Base-by-base conservation (phyloP, 495 filamentous ascomycete species). In the Extremus antarcticus region DNA sequence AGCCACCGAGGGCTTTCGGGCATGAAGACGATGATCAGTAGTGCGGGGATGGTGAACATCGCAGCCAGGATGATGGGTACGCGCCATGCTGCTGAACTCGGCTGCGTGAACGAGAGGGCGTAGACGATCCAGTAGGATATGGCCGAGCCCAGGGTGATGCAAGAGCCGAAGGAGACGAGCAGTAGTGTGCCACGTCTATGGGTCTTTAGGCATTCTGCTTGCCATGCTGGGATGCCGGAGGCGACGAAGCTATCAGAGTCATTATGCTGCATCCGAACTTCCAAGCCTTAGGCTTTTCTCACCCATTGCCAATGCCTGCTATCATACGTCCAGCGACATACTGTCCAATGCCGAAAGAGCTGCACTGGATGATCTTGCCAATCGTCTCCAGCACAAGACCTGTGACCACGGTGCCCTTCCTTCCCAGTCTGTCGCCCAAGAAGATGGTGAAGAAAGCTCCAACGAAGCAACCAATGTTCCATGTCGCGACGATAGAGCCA, bases 1-100 rank as follows among this genome's bases (percentile, higher is more conserved):
- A 88, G 76, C 84, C 85, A 90, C 47, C 84, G 73, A 1, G 85
- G 86, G 0, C 82, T 86, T 68, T 88, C 85, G 23, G 85, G 86
- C 13, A 87, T 72, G 56, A 75, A 74, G 64, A 81, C 73, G 60
- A 88, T 75, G 59, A 83, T 78, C 11, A 55, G 63, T 21, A 85
- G 65, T 38, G 86, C 80, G 49, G 83, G 70, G 1, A 79, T 52
- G 24, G 81, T 81, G 62, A 87, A 86, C 62, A 83, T 68, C 55
- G 87, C 76, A 64, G 87, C 82, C 69, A 87, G 82, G 17, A 81
- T 84, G 24, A 91, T 72, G 0, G 86, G 85, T 57, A 88, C 86
- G 24, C 87, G 73, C 86, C 86, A 90, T 2, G 85, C 71, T 10
- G 85, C 79, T 17, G 78, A 76, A 55, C 65, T 78, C 8, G 76